phyloP scores from a whole-genome alignment of 2,329 filamentous ascomycete genomes.

The Neonectria punicea region DNA sequence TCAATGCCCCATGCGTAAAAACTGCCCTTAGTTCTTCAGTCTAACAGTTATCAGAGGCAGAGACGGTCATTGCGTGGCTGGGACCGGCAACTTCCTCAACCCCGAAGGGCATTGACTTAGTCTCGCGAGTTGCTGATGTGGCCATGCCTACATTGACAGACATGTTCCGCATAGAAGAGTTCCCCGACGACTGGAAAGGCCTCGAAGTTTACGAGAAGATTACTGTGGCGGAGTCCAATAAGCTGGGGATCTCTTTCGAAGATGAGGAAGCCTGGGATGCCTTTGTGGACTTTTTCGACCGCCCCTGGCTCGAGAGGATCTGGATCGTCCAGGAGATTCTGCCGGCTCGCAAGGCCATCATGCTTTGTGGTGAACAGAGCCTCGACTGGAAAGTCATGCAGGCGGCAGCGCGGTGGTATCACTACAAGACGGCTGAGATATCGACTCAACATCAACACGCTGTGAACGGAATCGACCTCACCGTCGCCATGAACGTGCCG shows the following conservation, averaged over 20 bases:
- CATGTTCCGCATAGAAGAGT: conserved; percentile 28
- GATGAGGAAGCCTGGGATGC: conserved; percentile 19
- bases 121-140: conserved; percentile 26
- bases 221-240: conserved; percentile 17
- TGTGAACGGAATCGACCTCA: conserved; percentile 24
- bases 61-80: conserved; percentile 33
- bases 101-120: conserved; percentile 2
- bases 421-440: conserved; percentile 21
- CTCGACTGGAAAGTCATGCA: conserved; percentile 26
- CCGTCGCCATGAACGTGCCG: conserved; percentile 25
- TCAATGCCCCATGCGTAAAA: neutral
- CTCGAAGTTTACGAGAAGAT: conserved; percentile 24
- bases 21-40: neutral
- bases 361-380: conserved; percentile 24
- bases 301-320: conserved; percentile 34
- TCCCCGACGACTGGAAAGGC: conserved; percentile 10
- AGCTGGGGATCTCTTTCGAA: conserved; percentile 29
- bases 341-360: conserved; percentile 31
- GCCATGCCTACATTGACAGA: conserved; percentile 30
- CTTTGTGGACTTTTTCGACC: conserved; percentile 29
- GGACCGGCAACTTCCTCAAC: conserved; percentile 23
- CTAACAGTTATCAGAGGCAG: conserved; percentile 26
- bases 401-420: conserved; percentile 32
- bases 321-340: conserved; percentile 40
- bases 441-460: conserved; percentile 1